Evolutionary conservation across 1,284 basidiomycete genomes (phyloP), one percentile per base, ranked within the genome.

Genomic region (Kwoniella shivajii): DNA sequence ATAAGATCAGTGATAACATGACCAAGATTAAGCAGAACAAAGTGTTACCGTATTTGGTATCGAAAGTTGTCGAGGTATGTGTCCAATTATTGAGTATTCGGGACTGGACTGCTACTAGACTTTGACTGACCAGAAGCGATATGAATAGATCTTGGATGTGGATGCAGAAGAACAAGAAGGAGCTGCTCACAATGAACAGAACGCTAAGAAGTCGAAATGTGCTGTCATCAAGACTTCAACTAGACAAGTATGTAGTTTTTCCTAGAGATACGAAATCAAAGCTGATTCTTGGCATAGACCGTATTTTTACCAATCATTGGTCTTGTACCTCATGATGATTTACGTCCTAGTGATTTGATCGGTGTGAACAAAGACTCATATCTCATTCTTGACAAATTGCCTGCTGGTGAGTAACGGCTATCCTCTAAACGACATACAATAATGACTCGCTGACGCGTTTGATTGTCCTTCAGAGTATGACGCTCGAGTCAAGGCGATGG

Each of bases 1-100:
- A 97, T 82, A 96, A 95, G 84, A 96, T 99, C 76, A 86, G 92
- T 59, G 95, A 99, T 76, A 99, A 98, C 67, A 88, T 88, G 50
- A 94, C 97, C 79, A 99, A 99, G 82, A 92, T 99, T 69, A 97
- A 97, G 79, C 95, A 99, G 85, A 99, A 99, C 81, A 99, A 99
- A 79, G 92, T 97, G 20, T 81, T 99, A 41, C 95, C 96, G 1
- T 99, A 98, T 80, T 86, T 99, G 51, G 96, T 99, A 43, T 93
- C 90, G 26, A 98, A 99, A 71, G 92, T 99, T 22, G 91, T 97
- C 29, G 93, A 96, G 84, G 92, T 92, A 65, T 57, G 82, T 77
- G 18, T 45, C n/a, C 31, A n/a, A 30, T 30, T 6, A 2, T 14
- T 1, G 16, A 18, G 22, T 36, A 33, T 9, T 16, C 31, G 11